Percentiles rank a stretch among this genome's conserved stretches.
phyloP scores from a whole-genome alignment of 192 early-diverging fungal genomes.

The Backusella westeae region DNA sequence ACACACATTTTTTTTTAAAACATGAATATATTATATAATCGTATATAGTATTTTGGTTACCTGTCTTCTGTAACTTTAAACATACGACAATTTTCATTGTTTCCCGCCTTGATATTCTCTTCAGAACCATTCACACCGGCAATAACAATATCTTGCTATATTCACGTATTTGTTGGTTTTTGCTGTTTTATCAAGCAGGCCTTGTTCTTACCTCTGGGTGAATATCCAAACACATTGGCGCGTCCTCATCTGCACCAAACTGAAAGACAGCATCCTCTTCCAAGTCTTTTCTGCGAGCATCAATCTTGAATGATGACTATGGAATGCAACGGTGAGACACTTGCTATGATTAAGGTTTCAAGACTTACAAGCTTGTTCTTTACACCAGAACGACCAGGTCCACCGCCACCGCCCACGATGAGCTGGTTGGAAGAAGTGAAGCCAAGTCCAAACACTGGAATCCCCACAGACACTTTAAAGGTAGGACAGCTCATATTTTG shows the following conservation, averaged over 20 bases:
- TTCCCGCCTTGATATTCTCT: constrained; percentile 62
- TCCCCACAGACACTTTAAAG: constrained; percentile 49
- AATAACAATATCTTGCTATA: constrained; percentile 54
- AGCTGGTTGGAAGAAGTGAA: constrained; percentile 58
- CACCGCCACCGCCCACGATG: constrained; percentile 86
- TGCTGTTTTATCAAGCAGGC: no score
- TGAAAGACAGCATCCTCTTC: constrained; percentile 32
- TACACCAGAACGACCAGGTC: constrained; percentile 73
- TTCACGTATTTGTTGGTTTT: neutral
- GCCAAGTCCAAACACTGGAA: constrained; percentile 61
- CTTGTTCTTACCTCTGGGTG: constrained; percentile 67
- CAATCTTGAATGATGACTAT: constrained; percentile 55
- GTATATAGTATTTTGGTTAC: constrained; percentile 10
- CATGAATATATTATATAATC: neutral
- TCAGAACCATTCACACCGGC: constrained; percentile 72
- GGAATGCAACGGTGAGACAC: neutral
- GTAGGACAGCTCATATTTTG: constrained; percentile 22
- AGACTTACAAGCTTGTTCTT: constrained; percentile 81
- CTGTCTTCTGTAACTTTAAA: constrained; percentile 58
- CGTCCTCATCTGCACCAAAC: constrained; percentile 65
- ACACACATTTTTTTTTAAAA: neutral
- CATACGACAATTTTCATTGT: constrained; percentile 77
- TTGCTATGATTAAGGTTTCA: neutral
- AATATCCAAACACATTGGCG: constrained; percentile 75
- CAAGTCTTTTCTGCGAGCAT: constrained; percentile 31